Evolutionary conservation across 225 moss, liverwort and hornwort genomes (phyloP).

Genomic region (Asterella californica): DNA sequence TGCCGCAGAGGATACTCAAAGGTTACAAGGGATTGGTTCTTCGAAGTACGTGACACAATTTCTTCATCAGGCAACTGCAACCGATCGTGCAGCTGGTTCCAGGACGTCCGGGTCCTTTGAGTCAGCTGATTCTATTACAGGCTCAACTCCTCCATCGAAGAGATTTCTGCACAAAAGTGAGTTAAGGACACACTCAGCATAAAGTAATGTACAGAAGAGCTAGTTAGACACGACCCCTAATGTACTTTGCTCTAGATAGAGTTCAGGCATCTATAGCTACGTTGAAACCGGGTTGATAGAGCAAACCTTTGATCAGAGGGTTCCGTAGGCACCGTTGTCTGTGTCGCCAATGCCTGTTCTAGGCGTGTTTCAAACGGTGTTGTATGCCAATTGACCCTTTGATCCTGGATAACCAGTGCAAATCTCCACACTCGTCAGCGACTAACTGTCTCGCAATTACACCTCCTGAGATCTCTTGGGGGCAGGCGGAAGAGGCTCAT

Average conservation of each 20-base stretch:
- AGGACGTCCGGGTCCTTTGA: not conserved
- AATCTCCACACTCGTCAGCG: slow-evolving; percentile 12
- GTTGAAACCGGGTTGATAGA: not conserved
- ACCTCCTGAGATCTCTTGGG: not conserved
- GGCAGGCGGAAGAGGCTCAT: too few relatives aligned
- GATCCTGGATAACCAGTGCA: slow-evolving; percentile 43
- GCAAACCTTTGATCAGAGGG: slow-evolving; percentile 28
- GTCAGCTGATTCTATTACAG: not conserved
- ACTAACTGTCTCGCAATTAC: not conserved
- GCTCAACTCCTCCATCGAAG: slow-evolving; percentile 17
- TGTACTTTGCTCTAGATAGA: not conserved
- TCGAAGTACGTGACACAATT: not conserved
- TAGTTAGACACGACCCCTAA: not conserved
- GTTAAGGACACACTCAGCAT: slow-evolving; percentile 4
- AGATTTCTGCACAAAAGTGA: slow-evolving; percentile 26
- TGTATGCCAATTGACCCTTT: slow-evolving; percentile 51
- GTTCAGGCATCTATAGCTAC: not conserved
- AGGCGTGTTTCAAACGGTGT: slow-evolving; percentile 67
- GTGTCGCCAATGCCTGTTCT: slow-evolving; percentile 65
- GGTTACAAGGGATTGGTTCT: slow-evolving; percentile 6
- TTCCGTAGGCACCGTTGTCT: slow-evolving; percentile 34
- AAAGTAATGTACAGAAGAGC: not conserved
- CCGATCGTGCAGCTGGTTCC: not conserved
- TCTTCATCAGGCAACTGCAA: slow-evolving; percentile 6
- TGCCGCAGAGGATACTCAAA: slow-evolving; percentile 10